A percentile compares a stretch with the other conserved stretches of the same genome.
phyloP scores from a whole-genome alignment of 1,284 basidiomycete species.

The Inonotus obliquus region DNA sequence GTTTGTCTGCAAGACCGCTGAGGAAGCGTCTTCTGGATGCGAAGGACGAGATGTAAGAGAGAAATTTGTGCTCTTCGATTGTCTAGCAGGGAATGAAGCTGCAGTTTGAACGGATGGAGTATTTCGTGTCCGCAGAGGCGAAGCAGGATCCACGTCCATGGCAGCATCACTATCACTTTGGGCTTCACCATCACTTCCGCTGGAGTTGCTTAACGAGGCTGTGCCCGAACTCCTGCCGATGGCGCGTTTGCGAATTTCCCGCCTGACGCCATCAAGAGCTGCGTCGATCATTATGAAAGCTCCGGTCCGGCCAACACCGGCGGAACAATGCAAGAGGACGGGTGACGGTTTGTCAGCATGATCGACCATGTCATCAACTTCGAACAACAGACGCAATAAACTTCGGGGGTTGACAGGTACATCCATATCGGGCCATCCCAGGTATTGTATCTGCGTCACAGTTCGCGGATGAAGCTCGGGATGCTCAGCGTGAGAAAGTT shows the following conservation, averaged over 20 bases:
- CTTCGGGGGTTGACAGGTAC: conserved; percentile 79
- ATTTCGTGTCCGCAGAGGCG: background rate
- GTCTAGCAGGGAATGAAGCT: background rate
- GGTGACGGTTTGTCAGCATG: conserved; percentile 34
- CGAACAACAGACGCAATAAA: conserved; percentile 63
- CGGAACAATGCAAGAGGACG: conserved; percentile 72
- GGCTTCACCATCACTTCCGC: conserved; percentile 21
- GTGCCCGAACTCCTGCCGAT: conserved; percentile 26
- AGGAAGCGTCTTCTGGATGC: background rate
- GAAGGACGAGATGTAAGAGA: background rate
- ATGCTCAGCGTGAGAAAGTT: conserved; percentile 56
- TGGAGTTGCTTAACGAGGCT: conserved; percentile 15
- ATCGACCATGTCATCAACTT: conserved; percentile 58
- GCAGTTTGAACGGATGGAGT: background rate
- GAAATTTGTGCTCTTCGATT: background rate
- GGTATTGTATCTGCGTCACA: conserved; percentile 81
- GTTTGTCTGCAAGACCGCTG: background rate
- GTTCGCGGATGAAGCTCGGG: conserved; percentile 54
- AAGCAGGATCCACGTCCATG: conserved; percentile 30
- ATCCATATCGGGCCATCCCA: conserved; percentile 93
- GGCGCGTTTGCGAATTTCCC: conserved; percentile 45
- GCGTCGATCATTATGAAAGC: conserved; percentile 89
- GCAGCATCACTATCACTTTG: conserved; percentile 19
- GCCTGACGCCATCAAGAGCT: conserved; percentile 70
- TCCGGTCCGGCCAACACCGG: conserved; percentile 89